Base-by-base conservation (phyloP, 345 rosid species). In the Aquilaria malaccensis region DNA sequence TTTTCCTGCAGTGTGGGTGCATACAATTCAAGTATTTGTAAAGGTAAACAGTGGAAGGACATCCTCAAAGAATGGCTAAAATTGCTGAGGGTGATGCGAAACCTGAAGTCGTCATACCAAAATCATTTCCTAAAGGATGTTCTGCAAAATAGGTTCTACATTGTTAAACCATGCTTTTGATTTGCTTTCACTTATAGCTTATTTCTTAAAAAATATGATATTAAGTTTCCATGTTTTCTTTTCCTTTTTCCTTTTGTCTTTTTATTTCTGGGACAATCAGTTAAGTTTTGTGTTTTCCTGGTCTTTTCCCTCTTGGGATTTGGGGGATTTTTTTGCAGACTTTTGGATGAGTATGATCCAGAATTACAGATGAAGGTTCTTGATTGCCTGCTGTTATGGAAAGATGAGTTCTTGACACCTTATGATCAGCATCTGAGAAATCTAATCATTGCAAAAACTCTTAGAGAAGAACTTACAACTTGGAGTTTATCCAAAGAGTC, bases 311-410 rank as follows among this genome's bases (percentile, higher is more conserved):
- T 37, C 43, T 37, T 33, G 48, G 60, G 30, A 11, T 46, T 67
- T 65, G 51, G 22, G 13, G 45, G 57, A 61, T 65, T 52, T 52
- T 74, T 73, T 72, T 15, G 30, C 68, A 93, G 99, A 83, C 89
- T 94, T 74, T 70, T 94, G 68, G 97, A 94, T 71, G 97, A 86
- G 46, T 82, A 70, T 76, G 97, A 94, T 77, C 80, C 85, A 72
- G 95, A 90, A 58, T 68, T 80, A 62, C 99, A 94, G 75, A 75
- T 70, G 62, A 76, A 64, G 74, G 96, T 81, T 72, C 89, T 94
- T 53, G 99, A 94, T 65, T 94, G 96, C 76, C 81, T 94, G 65
- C 61, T 86, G 62, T 72, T 78, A 62, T 86, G 91, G 86, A 90
- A 83, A 70, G 89, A 88, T 63, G 86, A 79, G 52, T 85, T 74